Base-by-base conservation (phyloP, 768 basidiomycete genomes). In the Boletus sp. region DNA sequence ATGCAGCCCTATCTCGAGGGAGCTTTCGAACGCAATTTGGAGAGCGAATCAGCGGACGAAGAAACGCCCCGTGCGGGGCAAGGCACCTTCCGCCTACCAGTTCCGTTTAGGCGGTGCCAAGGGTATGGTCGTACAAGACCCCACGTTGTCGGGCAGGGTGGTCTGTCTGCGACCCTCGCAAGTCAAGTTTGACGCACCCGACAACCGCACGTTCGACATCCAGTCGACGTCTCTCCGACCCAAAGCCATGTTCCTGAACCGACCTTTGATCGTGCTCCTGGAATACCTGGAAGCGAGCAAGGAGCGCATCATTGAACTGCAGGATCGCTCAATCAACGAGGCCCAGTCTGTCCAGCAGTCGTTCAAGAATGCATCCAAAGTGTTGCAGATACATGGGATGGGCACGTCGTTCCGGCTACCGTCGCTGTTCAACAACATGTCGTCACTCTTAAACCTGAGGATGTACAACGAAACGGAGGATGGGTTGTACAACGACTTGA, bases 201-300 rank as follows among this genome's bases (percentile, higher is more conserved):
- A 71, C 27, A 59, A 64, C 32, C 68, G 66, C 7, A 75, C 75
- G 10, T 69, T 83, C 19, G 77, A 82, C 47, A 79, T 83, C 53
- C 75, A 80, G 23, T 67, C 74, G 13, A 74, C 75, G 5, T 83
- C 80, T 25, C 47, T 69, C 1, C 64, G 69, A 35, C 79, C 81
- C 8, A 75, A 73, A 46, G 57, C 65, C 7, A 70, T 77, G 64
- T 79, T 74, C 47, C 63, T 80, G 47, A 80, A 80, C 54, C 70
- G 79, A 4, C 77, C 79, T 1, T 56, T 83, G 34, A 79, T 83
- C 50, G 72, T 74, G 35, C 67, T 82, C 13, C 61, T 83, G 42
- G 81, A 81, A 47, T 72, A 74, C 47, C 75, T 77, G 17, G 74
- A 75, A 4, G 69, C 77, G n/a, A 58, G 61, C 19, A 17, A 29